These are phyloP conservation scores for Wickerhamiella lipophila DNA, from an alignment of 805 yeast genomes.

Conservation along the genomic window DNA sequence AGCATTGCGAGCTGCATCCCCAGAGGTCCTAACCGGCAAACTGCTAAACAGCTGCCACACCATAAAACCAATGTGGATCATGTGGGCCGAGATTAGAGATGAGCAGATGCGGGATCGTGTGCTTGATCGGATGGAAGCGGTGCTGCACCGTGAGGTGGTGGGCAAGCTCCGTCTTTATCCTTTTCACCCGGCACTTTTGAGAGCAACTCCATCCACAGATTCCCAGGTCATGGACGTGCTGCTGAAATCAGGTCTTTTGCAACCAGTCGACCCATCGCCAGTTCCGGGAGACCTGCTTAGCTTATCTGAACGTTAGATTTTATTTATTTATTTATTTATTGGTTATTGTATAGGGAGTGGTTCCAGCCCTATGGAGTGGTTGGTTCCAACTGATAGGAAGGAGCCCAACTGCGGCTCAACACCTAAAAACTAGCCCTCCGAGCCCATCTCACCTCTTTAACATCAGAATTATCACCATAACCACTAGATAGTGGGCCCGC, in stretches of 20 bases:
- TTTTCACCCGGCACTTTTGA: neutral
- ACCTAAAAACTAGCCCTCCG: no score
- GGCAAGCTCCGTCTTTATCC: neutral
- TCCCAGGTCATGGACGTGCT: neutral
- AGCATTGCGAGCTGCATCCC: slow-evolving; percentile 15
- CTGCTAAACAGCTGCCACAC: neutral
- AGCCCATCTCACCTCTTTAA: no score
- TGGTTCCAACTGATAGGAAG: no score
- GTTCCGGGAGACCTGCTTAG: neutral
- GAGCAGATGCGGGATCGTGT: slow-evolving; percentile 3
- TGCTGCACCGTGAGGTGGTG: neutral
- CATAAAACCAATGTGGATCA: slow-evolving; percentile 4
- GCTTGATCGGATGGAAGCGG: neutral
- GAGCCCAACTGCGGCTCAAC: no score
- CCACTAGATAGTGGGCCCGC: no score
- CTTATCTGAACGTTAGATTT: neutral
- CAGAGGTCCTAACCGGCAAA: neutral
- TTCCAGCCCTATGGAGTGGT: no score
- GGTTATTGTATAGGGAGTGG: no score
- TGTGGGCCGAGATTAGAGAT: slow-evolving; percentile 6
- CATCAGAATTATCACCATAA: no score
- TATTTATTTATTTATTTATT: neutral
- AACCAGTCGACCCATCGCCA: neutral
- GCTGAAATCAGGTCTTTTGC: neutral
- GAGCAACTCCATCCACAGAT: slow-evolving; percentile 1